Base-by-base conservation (phyloP, 2,329 filamentous ascomycete genomes). In the Pezicula radicicola region DNA sequence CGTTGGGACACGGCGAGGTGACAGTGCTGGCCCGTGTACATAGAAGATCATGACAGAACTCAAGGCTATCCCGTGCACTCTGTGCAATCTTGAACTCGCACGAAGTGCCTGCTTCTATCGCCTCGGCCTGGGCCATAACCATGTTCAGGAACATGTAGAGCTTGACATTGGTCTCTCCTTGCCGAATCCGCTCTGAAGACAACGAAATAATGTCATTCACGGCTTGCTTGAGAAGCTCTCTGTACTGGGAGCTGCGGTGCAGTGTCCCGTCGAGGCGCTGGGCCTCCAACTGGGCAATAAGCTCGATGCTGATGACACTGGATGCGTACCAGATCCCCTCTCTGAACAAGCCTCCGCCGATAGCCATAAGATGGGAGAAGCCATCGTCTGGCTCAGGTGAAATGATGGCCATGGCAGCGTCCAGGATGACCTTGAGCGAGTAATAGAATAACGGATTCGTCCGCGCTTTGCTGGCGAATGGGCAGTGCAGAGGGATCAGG, bases 401-500 rank as follows among this genome's bases (percentile, higher is more conserved):
- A 27, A 55, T 36, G 3, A 56, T 51, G 18, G 52, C 39, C 25
- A 73, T 60, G 10, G 70, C 67, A 3, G 68, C 59, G 36, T 80
- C 76, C 2, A 78, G 52, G 50, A 68, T 72, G 6, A 71, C 63
- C 50, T 74, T 77, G 42, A 70, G 66, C 0, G 76, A 80, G 63
- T 72, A 76, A 55, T 76, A 67, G 59, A 73, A 80, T 9, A 71
- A 45, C 1, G 73, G 76, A 44, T 78, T 70, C 0, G 58, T 55
- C 6, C 61, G 68, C 15, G 75, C 71, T 50, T 69, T 64, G 43
- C 55, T 65, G 45, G 72, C 72, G 60, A 75, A 79, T 0, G 72
- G 67, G 16, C 70, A 72, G 56, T 84, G 79, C 0, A 84, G 66
- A 1, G 74, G 70, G 12, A 83, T 71, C 4, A 82, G 55, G 57